phyloP scores from a whole-genome alignment of 2,329 filamentous ascomycete genomes.

The Penicillium crustosum region DNA sequence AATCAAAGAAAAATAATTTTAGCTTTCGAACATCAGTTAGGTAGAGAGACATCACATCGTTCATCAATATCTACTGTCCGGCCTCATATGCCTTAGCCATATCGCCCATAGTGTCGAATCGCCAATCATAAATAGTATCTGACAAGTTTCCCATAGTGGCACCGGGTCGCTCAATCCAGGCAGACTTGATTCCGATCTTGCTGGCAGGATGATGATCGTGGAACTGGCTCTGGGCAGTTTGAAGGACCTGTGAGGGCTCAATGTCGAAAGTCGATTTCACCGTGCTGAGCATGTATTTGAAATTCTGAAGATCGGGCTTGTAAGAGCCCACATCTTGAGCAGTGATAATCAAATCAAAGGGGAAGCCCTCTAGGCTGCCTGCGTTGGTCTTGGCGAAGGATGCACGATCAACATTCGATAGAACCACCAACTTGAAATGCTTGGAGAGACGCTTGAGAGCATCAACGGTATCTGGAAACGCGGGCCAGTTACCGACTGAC shows the following conservation, averaged over 20 bases:
- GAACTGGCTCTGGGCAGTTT: constrained; percentile 66
- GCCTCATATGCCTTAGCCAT: constrained; percentile 53
- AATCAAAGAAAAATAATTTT: too few relatives aligned
- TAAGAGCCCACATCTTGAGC: constrained; percentile 70
- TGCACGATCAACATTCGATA: constrained; percentile 57
- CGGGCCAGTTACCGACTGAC: constrained; percentile 52
- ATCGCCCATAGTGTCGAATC: constrained; percentile 58
- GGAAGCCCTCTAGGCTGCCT: constrained; percentile 50
- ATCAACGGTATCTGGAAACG: constrained; percentile 56
- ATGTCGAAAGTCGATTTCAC: constrained; percentile 58
- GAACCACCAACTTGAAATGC: constrained; percentile 54
- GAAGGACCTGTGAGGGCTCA: constrained; percentile 58
- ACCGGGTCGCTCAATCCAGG: constrained; percentile 59
- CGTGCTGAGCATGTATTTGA: constrained; percentile 60
- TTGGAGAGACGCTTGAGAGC: constrained; percentile 51
- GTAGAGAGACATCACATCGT: too few relatives aligned
- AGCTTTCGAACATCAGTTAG: too few relatives aligned
- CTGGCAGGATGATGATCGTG: constrained; percentile 67
- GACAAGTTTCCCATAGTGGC: constrained; percentile 40
- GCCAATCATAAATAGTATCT: constrained; percentile 53
- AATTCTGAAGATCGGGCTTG: constrained; percentile 66
- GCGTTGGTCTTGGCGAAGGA: constrained; percentile 51
- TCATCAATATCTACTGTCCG: too few relatives aligned
- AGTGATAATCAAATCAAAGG: constrained; percentile 65
- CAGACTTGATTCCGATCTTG: constrained; percentile 58